Conservation (phyloP, 208 protist species). For the Wallacemonas sp. region DNA sequence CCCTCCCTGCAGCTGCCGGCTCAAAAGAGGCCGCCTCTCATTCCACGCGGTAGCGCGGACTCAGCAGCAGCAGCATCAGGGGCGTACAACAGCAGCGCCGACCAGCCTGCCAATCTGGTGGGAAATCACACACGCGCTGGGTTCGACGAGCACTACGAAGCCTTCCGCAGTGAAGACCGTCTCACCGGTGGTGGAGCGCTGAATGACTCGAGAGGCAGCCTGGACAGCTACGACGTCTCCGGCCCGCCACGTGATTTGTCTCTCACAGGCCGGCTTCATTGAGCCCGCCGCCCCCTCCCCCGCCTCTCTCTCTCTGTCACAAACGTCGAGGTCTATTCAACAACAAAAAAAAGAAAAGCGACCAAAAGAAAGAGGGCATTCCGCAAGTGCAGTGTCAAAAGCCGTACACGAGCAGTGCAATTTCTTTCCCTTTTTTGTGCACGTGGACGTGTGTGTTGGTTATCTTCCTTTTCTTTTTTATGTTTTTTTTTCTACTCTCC, state of each 20-base stretch:
- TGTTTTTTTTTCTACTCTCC: too few species aligned
- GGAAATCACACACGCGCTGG: background rate
- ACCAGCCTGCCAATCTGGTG: background rate
- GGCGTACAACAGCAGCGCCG: background rate
- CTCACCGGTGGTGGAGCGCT: background rate
- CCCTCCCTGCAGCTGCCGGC: background rate
- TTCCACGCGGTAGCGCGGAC: background rate
- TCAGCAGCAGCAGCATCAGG: too few species aligned
- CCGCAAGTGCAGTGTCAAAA: too few species aligned
- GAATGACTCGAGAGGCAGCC: background rate
- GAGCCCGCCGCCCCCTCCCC: too few species aligned
- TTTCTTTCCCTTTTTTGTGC: too few species aligned
- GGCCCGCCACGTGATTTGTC: background rate
- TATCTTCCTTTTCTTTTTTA: too few species aligned
- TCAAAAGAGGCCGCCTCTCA: background rate
- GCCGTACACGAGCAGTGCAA: too few species aligned
- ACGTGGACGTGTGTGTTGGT: too few species aligned
- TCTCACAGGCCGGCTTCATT: background rate
- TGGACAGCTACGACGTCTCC: background rate
- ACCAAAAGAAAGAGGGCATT: too few species aligned
- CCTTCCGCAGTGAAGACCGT: background rate
- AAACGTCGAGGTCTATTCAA: too few species aligned
- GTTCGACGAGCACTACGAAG: conserved; percentile 10
- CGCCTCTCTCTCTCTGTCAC: too few species aligned
- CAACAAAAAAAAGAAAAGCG: too few species aligned